These are phyloP conservation scores for Xylaria bambusicola DNA, from an alignment of 495 filamentous ascomycete species.

Conservation along the genomic window DNA sequence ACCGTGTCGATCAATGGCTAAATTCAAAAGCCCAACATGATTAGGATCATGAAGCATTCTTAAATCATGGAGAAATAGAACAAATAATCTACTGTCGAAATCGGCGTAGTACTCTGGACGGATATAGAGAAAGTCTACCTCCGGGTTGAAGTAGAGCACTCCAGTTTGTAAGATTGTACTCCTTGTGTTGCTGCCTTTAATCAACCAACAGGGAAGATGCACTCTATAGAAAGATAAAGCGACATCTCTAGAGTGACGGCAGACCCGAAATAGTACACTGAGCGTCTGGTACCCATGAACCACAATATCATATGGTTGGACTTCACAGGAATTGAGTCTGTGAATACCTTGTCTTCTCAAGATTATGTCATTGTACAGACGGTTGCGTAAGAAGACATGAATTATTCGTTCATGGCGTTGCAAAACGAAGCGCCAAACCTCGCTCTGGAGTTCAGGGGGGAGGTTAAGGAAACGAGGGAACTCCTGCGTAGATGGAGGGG, in stretches of 20 bases:
- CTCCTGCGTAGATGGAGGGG: background rate
- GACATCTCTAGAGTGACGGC: conserved; percentile 20
- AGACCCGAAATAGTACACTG: conserved; percentile 23
- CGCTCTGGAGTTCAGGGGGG: background rate
- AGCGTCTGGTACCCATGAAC: conserved; percentile 19
- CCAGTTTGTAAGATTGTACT: background rate
- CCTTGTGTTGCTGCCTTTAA: background rate
- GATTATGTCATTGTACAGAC: background rate
- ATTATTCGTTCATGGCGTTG: background rate
- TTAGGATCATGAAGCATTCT: conserved; percentile 22
- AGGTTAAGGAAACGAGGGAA: background rate
- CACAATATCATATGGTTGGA: conserved; percentile 6
- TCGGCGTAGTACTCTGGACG: background rate
- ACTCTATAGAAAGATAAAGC: conserved; percentile 26
- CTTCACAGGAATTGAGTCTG: background rate
- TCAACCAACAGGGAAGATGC: conserved; percentile 23
- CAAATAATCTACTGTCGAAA: background rate
- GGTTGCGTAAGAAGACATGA: background rate
- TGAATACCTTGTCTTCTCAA: background rate
- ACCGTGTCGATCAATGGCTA: conserved; percentile 9
- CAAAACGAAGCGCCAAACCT: background rate
- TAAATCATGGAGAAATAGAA: conserved; percentile 19
- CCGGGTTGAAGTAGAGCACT: conserved; percentile 25
- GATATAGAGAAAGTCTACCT: conserved; percentile 24
- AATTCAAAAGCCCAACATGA: conserved; percentile 21